Conservation (phyloP, 768 basidiomycete species). For the Rhizopogon vinicolor region DNA sequence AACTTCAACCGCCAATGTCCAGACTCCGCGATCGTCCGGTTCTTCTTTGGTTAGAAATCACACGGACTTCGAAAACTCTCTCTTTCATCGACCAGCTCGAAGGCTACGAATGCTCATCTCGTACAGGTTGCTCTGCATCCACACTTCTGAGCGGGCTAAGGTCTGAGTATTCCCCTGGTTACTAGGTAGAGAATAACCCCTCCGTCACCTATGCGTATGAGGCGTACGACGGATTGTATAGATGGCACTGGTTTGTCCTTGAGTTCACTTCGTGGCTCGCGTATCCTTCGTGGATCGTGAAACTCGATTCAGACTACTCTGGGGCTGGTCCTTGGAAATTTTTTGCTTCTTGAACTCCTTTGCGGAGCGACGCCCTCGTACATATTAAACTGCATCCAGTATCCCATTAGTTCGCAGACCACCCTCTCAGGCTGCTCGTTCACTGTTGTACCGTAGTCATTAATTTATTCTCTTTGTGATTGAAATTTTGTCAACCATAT, state of each 20-base stretch:
- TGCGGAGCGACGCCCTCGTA: slow-evolving; percentile 5
- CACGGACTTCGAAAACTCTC: not conserved
- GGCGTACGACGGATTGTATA: no score
- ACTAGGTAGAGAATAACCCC: no score
- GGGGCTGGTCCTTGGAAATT: slow-evolving; percentile 38
- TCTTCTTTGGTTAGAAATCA: no score
- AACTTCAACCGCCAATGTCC: no score
- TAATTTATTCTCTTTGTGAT: no score
- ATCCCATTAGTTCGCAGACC: not conserved
- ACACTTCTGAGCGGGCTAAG: slow-evolving; percentile 66
- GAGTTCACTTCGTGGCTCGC: slow-evolving; percentile 67
- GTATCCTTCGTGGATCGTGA: slow-evolving; percentile 21
- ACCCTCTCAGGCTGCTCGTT: not conserved
- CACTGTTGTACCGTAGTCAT: no score
- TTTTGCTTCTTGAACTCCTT: slow-evolving; percentile 25
- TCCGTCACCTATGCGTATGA: no score
- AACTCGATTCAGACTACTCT: slow-evolving; percentile 76
- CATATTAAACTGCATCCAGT: not conserved
- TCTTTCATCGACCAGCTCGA: slow-evolving; percentile 28
- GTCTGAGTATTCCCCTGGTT: slow-evolving; percentile 52
- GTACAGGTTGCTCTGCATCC: slow-evolving; percentile 34
- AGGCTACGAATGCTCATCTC: slow-evolving; percentile 63
- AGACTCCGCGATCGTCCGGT: no score
- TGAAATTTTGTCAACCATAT: no score
- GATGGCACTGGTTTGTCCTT: slow-evolving; percentile 36